Evolutionary conservation across 306 rosid species (phyloP).

Genomic region (Quercus cerris): DNA sequence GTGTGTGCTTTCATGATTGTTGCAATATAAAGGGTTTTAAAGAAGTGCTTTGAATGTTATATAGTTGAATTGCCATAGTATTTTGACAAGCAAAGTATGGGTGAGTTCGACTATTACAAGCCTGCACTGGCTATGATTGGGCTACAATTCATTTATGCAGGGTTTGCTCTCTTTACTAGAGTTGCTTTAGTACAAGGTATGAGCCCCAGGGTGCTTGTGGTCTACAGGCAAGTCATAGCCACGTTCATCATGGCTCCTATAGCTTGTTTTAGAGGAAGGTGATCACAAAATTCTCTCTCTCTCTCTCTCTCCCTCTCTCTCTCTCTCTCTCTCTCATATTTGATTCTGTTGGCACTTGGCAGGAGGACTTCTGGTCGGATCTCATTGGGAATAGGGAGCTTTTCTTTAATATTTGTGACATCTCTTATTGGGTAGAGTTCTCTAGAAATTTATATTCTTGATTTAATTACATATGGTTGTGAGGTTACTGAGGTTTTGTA

Average conservation of each 20-base stretch:
- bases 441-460: neutral
- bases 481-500: neutral
- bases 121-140: slow-evolving; percentile 53
- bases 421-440: slow-evolving; percentile 57
- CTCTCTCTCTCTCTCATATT: neutral
- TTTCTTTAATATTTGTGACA: slow-evolving; percentile 47
- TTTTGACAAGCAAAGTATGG: slow-evolving; percentile 27
- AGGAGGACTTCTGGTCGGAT: slow-evolving; percentile 39
- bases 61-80: neutral
- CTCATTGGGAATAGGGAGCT: slow-evolving; percentile 44
- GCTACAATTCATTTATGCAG: slow-evolving; percentile 51
- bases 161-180: slow-evolving; percentile 52
- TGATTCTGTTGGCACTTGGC: slow-evolving; percentile 26
- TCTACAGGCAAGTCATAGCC: slow-evolving; percentile 64
- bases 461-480: neutral
- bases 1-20: neutral
- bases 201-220: slow-evolving; percentile 62
- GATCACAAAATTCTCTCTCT: neutral
- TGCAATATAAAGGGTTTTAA: neutral
- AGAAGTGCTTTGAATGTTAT: neutral
- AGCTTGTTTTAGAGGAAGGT: slow-evolving; percentile 35
- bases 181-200: slow-evolving; percentile 64
- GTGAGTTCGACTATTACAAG: slow-evolving; percentile 29
- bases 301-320: neutral
- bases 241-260: slow-evolving; percentile 54